phyloP scores from a whole-genome alignment of 1,284 basidiomycete species.

The Ganoderma leucocontextum region DNA sequence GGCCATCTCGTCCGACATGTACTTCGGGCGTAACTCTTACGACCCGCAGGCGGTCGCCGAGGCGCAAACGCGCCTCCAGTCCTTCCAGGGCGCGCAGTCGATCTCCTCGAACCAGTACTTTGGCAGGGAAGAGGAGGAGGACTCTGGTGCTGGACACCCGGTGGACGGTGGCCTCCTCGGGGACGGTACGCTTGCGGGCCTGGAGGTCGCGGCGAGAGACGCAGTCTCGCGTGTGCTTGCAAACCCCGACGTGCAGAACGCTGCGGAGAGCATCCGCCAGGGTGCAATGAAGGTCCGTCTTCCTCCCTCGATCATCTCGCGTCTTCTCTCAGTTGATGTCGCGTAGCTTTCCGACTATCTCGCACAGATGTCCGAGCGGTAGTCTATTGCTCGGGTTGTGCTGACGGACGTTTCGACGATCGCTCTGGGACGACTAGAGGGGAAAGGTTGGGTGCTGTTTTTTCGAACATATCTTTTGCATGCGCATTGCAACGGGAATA shows the following conservation, averaged over 20 bases:
- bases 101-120: conserved; percentile 98
- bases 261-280: conserved; percentile 83
- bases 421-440: conserved; percentile 12
- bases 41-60: conserved; percentile 80
- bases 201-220: conserved; percentile 86
- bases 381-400: conserved; percentile 23
- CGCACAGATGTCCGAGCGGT: conserved; percentile 76
- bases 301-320: not conserved
- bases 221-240: conserved; percentile 81
- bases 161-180: conserved; percentile 63
- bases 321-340: not conserved
- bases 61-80: conserved; percentile 83
- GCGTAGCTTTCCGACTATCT: conserved; percentile 79
- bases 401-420: conserved; percentile 1
- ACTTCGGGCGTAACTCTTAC: conserved; percentile 91
- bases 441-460: conserved; percentile 15
- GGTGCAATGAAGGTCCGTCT: conserved; percentile 86
- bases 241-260: conserved; percentile 91
- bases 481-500: conserved; percentile 4
- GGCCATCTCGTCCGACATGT: conserved; percentile 97
- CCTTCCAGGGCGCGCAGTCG: conserved; percentile 92
- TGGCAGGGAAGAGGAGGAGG: conserved; percentile 90
- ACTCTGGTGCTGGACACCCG: conserved; percentile 42
- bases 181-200: conserved; percentile 74
- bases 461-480: conserved; percentile 4